Conservation (phyloP, 2,329 filamentous ascomycete genomes). For the Allantophomopsis cytisporea region DNA sequence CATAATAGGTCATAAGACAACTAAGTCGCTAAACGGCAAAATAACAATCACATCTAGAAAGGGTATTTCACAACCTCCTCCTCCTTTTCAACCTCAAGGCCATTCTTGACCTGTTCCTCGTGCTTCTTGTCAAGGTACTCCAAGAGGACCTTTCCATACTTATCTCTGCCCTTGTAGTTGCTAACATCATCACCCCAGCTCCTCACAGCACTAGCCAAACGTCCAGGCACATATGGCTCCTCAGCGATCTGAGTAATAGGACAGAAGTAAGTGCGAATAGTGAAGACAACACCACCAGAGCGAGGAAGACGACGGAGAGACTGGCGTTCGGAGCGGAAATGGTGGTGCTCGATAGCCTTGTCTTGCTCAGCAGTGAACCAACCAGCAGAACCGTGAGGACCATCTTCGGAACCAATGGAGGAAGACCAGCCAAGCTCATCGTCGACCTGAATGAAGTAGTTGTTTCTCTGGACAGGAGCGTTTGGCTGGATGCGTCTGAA, state of each 20-base stretch:
- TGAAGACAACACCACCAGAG: slow-evolving; percentile 42
- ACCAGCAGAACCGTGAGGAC: slow-evolving; percentile 32
- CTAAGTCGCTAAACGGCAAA: no score
- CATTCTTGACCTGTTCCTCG: slow-evolving; percentile 54
- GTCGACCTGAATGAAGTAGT: slow-evolving; percentile 84
- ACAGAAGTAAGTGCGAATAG: slow-evolving; percentile 50
- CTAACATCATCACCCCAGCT: slow-evolving; percentile 73
- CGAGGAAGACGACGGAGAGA: slow-evolving; percentile 43
- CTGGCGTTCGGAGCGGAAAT: slow-evolving; percentile 57
- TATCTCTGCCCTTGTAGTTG: slow-evolving; percentile 65
- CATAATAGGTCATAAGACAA: no score
- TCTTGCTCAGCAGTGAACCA: slow-evolving; percentile 71
- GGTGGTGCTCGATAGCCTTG: slow-evolving; percentile 58
- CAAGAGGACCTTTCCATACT: slow-evolving; percentile 59
- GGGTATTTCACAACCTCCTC: slow-evolving; percentile 50
- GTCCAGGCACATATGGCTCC: slow-evolving; percentile 62
- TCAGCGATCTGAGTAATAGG: slow-evolving; percentile 37
- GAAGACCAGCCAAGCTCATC: slow-evolving; percentile 62
- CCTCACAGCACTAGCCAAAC: slow-evolving; percentile 63
- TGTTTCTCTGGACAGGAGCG: slow-evolving; percentile 48
- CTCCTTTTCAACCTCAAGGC: slow-evolving; percentile 47
- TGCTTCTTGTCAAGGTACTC: slow-evolving; percentile 67
- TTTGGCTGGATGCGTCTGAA: slow-evolving; percentile 60
- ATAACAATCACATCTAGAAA: slow-evolving; percentile 16
- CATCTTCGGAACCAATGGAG: slow-evolving; percentile 65